Evolutionary conservation across 805 yeast species (phyloP), one percentile per base, ranked within the genome.

Genomic region (Candida easanensis): DNA sequence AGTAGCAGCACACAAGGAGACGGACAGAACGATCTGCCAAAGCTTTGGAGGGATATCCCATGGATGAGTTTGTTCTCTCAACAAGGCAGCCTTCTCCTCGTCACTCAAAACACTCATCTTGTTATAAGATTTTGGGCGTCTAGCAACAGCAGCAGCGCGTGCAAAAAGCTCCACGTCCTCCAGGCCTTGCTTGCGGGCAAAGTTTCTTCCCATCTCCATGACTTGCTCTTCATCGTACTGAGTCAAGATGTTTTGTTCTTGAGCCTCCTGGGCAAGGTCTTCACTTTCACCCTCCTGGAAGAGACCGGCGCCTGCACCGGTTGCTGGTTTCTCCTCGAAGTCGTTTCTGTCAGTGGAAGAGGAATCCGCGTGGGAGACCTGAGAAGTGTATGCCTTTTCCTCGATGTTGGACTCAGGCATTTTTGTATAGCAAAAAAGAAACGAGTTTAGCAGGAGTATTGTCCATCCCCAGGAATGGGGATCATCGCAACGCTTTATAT

Each of bases 1-100:
- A 32, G 82, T 84, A 17, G 85, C 85, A 17, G 89, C 90, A 40
- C 86, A 84, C 77, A 82, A 73, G 1, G 88, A 82, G n/a, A 84
- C 80, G 51, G 81, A 73, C 13, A 80, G 71, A 42, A 83, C 77
- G 43, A 82, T 76, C 46, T 68, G 77, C 48, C 75, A 60, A 52
- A 83, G 66, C 45, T 71, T 77, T 9, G 54, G 50, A 18, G 67
- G 67, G 46, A 65, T 59, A 31, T 60, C 61, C 78, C 73, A 77
- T 15, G 73, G 75, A 34, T 70, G 73, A 23, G 68, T 61, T 20
- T 54, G 55, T 46, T 75, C 89, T 39, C 61, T 60, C 50, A 74
- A 60, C 27, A 81, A 65, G 0, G 69, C 72, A 20, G 63, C 53
- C 51, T 79, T 79, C 53, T 82, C 87, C 2, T 74, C 79, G 48